A percentile compares a stretch with the other conserved stretches of the same genome.
Conservation (phyloP, 1,284 basidiomycete genomes). For the Tausonia pullulans region DNA sequence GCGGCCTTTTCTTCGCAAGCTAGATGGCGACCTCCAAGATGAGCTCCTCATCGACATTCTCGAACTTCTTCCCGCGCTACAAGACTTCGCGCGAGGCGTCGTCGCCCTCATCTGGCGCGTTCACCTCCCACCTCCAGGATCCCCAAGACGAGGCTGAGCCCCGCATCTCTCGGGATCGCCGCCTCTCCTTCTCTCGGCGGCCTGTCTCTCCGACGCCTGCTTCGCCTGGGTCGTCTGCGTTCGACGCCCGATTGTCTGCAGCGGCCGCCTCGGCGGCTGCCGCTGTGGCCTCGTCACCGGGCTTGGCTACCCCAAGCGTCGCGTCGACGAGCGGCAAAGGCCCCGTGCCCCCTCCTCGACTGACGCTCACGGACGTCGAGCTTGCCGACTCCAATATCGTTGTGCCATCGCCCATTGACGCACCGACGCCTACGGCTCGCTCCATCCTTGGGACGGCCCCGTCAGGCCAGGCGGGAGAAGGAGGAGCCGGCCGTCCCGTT, state of each 20-base stretch:
- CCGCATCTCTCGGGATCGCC: not conserved
- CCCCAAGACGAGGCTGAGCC: not conserved
- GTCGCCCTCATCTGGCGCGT: not conserved
- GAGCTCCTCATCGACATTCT: constrained; percentile 1
- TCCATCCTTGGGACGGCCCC: not conserved
- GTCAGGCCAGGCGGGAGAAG: not conserved
- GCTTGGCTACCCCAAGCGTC: not conserved
- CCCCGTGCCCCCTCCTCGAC: constrained; percentile 5
- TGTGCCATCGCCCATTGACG: constrained; percentile 1
- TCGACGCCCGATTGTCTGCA: not conserved
- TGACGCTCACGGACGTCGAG: constrained; percentile 11
- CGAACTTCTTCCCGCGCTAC: constrained; percentile 12
- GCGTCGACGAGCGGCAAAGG: not conserved
- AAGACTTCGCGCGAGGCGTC: not conserved
- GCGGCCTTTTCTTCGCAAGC: too few relatives aligned
- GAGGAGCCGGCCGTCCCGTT: not conserved
- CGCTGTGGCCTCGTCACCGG: not conserved
- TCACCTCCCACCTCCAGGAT: not conserved
- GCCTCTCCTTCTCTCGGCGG: not conserved
- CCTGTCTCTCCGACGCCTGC: not conserved
- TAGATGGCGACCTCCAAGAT: not conserved
- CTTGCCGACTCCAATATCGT: not conserved
- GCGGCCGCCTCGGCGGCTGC: not conserved
- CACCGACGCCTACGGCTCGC: not conserved
- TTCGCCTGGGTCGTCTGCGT: not conserved